These are phyloP conservation scores for Mycena capillaripes DNA, from an alignment of 768 basidiomycete genomes.

Conservation along the genomic window DNA sequence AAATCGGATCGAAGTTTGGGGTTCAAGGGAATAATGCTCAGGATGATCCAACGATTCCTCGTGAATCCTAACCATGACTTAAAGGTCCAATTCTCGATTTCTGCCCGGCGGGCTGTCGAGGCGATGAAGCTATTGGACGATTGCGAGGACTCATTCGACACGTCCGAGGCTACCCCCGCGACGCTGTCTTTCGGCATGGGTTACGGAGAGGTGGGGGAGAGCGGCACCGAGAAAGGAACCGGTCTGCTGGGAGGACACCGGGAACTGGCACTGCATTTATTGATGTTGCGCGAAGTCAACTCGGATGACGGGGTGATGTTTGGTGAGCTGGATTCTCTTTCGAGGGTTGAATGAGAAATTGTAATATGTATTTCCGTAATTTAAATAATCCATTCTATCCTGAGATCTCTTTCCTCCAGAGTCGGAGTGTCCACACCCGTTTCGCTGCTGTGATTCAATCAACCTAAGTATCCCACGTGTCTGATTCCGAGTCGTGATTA, in stretches of 20 bases:
- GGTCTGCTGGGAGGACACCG: conserved; percentile 82
- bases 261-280: conserved; percentile 78
- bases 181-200: conserved; percentile 89
- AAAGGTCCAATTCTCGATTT: conserved; percentile 66
- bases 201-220: conserved; percentile 81
- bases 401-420: too few relatives aligned
- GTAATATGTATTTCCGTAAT: conserved; percentile 21
- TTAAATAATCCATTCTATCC: too few relatives aligned
- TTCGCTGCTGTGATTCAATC: too few relatives aligned
- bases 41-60: conserved; percentile 78
- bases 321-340: conserved; percentile 83
- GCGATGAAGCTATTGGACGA: conserved; percentile 85
- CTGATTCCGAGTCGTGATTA: conserved; percentile 17
- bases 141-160: conserved; percentile 81
- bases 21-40: conserved; percentile 77
- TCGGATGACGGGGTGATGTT: conserved; percentile 81
- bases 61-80: conserved; percentile 62
- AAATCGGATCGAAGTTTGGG: conserved; percentile 77
- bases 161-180: conserved; percentile 68
- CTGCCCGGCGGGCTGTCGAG: conserved; percentile 79
- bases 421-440: too few relatives aligned
- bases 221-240: conserved; percentile 75
- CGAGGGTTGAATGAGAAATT: conserved; percentile 68
- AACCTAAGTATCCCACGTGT: too few relatives aligned
- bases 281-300: conserved; percentile 76